Evolutionary conservation across 306 rosid species (phyloP), one percentile per base, ranked within the genome.

Genomic region (Prunus armeniaca): DNA sequence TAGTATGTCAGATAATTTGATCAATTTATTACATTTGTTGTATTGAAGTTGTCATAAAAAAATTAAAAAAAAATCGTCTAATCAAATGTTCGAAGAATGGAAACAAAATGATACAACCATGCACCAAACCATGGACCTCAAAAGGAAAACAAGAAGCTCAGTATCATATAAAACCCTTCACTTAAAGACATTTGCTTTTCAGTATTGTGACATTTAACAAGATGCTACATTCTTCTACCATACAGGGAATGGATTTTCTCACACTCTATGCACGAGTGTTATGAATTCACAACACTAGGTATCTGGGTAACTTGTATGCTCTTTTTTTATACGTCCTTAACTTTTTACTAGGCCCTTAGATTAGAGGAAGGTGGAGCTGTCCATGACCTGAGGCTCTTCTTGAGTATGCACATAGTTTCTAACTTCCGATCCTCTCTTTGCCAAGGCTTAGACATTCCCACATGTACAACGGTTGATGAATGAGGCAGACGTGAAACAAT

Each of bases 381-480:
- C 69, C 67, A 51, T 55, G 76, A 73, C 56, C 46, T n/a, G 27
- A 43, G 38, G 28, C 27, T 57, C 69, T 84, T 83, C 78, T 69
- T 30, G 68, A 6, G 63, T 51, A 46, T 70, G 76, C 64, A 24
- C 11, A 18, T n/a, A 27, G 47, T 71, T 75, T 58, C 41, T 14
- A 9, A 71, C 79, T 76, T 19, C 58, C 47, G 25, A 9, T 73
- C 79, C 77, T 19, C 60, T 19, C 60, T 60, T 65, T 18, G 65
- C 78, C 55, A 66, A 58, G 46, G 61, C 63, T 72, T 25, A 74
- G 83, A 83, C 67, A 30, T 13, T 76, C 71, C 69, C 57, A 38
- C 45, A 56, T 70, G 80, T 49, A 71, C 75, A 78, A 55, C 38
- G 67, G 58, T 38, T 38, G 9, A 77, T 71, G 28, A 80, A 65